Percentiles rank a stretch among this genome's conserved stretches.
phyloP scores from a whole-genome alignment of 495 filamentous ascomycete species.

The Thermothielavioides terrestris region DNA sequence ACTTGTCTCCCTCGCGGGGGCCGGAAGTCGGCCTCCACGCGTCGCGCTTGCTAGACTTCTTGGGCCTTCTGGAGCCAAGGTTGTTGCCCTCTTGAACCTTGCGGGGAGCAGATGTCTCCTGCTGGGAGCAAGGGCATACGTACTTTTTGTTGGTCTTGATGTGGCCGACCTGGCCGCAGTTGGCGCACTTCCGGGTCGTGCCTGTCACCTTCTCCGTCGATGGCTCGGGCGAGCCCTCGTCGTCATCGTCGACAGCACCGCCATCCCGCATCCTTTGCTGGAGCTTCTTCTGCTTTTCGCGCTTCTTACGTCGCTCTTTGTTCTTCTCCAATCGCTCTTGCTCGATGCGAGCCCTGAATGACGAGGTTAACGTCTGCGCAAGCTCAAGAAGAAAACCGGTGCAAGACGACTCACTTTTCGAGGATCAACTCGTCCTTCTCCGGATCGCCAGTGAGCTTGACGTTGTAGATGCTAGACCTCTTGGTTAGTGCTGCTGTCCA shows the following conservation, averaged over 20 bases:
- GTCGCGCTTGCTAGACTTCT: neutral
- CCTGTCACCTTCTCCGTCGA: slow-evolving; percentile 43
- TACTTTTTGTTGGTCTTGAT: slow-evolving; percentile 99
- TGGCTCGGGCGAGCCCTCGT: slow-evolving; percentile 41
- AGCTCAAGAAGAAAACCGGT: too few species aligned
- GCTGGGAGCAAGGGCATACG: slow-evolving; percentile 15
- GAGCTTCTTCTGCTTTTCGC: slow-evolving; percentile 77
- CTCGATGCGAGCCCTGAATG: slow-evolving; percentile 61
- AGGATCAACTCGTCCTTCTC: slow-evolving; percentile 42
- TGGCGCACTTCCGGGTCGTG: slow-evolving; percentile 91
- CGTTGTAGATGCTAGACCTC: slow-evolving; percentile 37
- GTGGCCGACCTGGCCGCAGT: slow-evolving; percentile 89
- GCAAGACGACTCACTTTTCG: slow-evolving; percentile 23
- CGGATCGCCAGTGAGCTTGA: slow-evolving; percentile 61
- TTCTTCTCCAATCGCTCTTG: slow-evolving; percentile 77
- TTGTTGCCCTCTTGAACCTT: neutral
- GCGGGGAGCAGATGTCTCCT: neutral
- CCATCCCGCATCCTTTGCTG: slow-evolving; percentile 33
- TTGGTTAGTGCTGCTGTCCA: neutral
- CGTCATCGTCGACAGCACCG: slow-evolving; percentile 31
- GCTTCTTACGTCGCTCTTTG: slow-evolving; percentile 79
- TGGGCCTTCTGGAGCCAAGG: neutral
- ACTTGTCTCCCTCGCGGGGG: neutral
- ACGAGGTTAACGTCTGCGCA: slow-evolving; percentile 1
- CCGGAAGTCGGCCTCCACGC: neutral